Percentiles rank a stretch among this genome's conserved stretches.
These are phyloP conservation scores for Tetracentron sinense DNA, from an alignment of 164 flowering plant genomes.

Conservation along the genomic window DNA sequence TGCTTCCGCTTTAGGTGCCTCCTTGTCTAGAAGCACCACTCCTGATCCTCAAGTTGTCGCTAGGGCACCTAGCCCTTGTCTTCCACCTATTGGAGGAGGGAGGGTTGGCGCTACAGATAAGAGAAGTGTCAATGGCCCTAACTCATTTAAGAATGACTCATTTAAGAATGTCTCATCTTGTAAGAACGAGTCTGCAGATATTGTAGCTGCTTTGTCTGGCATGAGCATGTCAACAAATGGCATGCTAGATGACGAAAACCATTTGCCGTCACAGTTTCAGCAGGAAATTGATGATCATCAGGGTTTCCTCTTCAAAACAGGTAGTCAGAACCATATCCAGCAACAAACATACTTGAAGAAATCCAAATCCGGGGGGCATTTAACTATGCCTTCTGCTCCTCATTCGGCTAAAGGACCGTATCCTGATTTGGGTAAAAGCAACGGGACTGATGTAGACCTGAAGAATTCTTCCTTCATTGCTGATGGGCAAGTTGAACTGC, in stretches of 20 bases:
- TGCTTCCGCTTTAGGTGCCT: conserved; percentile 62
- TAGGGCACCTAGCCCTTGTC: conserved; percentile 74
- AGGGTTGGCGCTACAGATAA: conserved; percentile 41
- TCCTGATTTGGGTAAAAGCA: conserved; percentile 27
- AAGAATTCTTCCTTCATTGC: conserved; percentile 20
- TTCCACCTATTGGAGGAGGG: conserved; percentile 64
- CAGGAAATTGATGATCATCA: conserved; percentile 38
- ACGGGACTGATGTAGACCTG: conserved; percentile 27
- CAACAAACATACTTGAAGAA: conserved; percentile 36
- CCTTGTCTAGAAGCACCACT: conserved; percentile 66
- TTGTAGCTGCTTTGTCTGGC: conserved; percentile 64
- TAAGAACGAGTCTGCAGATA: conserved; percentile 39
- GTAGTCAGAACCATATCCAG: conserved; percentile 36
- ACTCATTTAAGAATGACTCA: too few species aligned
- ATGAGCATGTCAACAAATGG: conserved; percentile 49
- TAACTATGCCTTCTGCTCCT: conserved; percentile 29
- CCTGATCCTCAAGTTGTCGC: conserved; percentile 65
- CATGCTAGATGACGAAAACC: conserved; percentile 35
- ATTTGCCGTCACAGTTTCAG: conserved; percentile 30
- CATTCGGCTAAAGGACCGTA: conserved; percentile 26
- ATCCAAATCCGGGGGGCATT: conserved; percentile 36
- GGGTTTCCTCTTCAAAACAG: conserved; percentile 36
- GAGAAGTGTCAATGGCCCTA: conserved; percentile 31
- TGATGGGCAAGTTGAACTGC: conserved; percentile 30
- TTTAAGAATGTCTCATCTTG: conserved; percentile 40